Base-by-base conservation (phyloP, 257 asterid genomes). In the Anisodus acutangulus region DNA sequence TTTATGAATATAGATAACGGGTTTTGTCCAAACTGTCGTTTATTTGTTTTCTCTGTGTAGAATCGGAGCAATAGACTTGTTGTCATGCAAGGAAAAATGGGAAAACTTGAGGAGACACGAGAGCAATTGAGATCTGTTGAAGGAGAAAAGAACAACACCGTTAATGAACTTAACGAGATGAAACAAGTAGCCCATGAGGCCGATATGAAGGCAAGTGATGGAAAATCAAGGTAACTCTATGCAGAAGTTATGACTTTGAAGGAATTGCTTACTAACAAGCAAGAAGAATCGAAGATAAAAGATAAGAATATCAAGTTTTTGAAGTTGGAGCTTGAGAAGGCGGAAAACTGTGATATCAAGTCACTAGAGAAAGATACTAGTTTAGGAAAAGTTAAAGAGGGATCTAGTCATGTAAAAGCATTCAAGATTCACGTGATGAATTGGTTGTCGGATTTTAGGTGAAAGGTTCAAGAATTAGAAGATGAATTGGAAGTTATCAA, bases 11-110 rank as follows among this genome's bases (percentile, higher is more conserved):
- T 63, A 35, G 66, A 63, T 62, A 22, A 62, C 1, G 5, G 39
- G 22, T 62, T 3, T 62, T 62, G 16, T 70, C 37, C 55, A 41
- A 70, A 66, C 26, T 22, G 26, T 22, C 26, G 26, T 22, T 79
- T 6, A 4, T 5, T 5, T 51, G 15, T 78, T 3, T 54, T 7
- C 17, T 68, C 5, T 53, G 19, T 72, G 55, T 80, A 90, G 97
- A 88, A 83, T 83, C 85, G 70, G 54, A 86, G 17, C 22, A 51
- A 88, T 22, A 87, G 88, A 80, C 53, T 54, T 16, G 41, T 68
- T 82, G 58, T 88, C 35, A 81, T 90, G 93, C 95, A 90, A 85
- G 90, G 85, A 19, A 91, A 89, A 57, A 88, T 85, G 86, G 89
- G 83, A 64, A 91, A 88, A 86, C 80, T 87, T 58, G 93, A 92